Base-by-base conservation (phyloP, 768 basidiomycete species). In the Termitomyces sp. region DNA sequence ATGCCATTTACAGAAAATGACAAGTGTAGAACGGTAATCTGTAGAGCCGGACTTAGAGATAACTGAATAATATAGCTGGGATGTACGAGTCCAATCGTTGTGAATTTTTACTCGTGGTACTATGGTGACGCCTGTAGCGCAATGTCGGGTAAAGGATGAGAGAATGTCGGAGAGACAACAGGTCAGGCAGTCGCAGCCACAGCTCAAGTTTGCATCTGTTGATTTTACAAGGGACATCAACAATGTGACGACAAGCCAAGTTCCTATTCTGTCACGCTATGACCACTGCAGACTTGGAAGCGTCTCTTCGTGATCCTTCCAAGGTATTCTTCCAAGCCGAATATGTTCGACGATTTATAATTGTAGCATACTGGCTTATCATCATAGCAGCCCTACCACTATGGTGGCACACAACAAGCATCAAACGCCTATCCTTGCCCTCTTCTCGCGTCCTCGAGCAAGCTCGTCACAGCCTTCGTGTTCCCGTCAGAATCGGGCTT, bases 341-440 rank as follows among this genome's bases (percentile, higher is more conserved):
- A 47, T 61, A 55, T 49, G 74, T 77, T 42, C 77, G 88, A 30
- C 73, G 85, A 60, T 70, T 71, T 24, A 85, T 93, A 59, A 76
- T 95, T 55, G 68, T 75, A 4, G 80, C 89, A 0, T 97, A 95
- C 69, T 93, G 93, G 83, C 53, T 79, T 24, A 70, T 93, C 26
- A 78, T 97, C 35, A 60, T 96, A 34, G 71, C 92, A 7, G 87
- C 87, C 1, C 56, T 95, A 19, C 97, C 97, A 2, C 77, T 92
- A 47, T 99, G 97, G 97, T 98, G 93, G 93, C 78, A 76, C 49
- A 86, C 89, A 26, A 98, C 97, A 5, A 90, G 89, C 59, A 96
- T 98, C 28, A 81, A 94, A 64, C 82, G 95, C 26, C 76, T 89
- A 15, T 74, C 86, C 0, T 73, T 97, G 12, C 92, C 95, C 1